phyloP scores from a whole-genome alignment of 2,329 filamentous ascomycete species.

The Aplosporella prunicola region DNA sequence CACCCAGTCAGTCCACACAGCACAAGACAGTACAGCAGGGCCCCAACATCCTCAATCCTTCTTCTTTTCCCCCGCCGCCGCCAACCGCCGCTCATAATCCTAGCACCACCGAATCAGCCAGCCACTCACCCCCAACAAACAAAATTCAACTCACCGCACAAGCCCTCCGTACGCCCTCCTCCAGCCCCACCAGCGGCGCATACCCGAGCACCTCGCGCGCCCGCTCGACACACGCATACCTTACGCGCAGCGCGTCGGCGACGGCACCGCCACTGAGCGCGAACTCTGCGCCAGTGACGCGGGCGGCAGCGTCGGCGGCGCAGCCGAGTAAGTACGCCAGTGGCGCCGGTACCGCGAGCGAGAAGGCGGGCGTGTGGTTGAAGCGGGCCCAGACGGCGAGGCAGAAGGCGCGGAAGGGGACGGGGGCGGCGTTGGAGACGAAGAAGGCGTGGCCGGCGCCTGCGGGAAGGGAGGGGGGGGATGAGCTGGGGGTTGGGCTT shows the following conservation, averaged over 20 bases:
- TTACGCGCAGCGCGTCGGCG: constrained; percentile 42
- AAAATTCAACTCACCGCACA: constrained; percentile 1
- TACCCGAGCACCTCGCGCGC: constrained; percentile 46
- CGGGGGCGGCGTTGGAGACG: constrained; percentile 78
- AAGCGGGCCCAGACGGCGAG: constrained; percentile 64
- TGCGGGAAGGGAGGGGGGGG: constrained; percentile 20
- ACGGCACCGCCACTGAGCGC: constrained; percentile 46
- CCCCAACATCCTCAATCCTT: no score
- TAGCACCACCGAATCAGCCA: not conserved
- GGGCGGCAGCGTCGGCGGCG: constrained; percentile 38
- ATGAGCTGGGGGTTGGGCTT: constrained; percentile 12
- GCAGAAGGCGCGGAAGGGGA: constrained; percentile 87
- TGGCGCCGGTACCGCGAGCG: constrained; percentile 39
- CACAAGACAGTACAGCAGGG: no score
- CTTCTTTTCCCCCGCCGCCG: not conserved
- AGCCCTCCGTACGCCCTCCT: constrained; percentile 36
- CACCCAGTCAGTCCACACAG: no score
- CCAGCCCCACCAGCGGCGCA: constrained; percentile 39
- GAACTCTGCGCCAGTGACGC: constrained; percentile 35
- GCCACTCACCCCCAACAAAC: not conserved
- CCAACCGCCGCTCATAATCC: constrained; percentile 3
- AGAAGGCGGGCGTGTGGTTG: constrained; percentile 42
- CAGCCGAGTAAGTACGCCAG: constrained; percentile 42
- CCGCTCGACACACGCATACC: constrained; percentile 46
- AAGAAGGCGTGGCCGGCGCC: constrained; percentile 75